Conservation (phyloP, 805 yeast species). For the Metschnikowia noctiluminum region DNA sequence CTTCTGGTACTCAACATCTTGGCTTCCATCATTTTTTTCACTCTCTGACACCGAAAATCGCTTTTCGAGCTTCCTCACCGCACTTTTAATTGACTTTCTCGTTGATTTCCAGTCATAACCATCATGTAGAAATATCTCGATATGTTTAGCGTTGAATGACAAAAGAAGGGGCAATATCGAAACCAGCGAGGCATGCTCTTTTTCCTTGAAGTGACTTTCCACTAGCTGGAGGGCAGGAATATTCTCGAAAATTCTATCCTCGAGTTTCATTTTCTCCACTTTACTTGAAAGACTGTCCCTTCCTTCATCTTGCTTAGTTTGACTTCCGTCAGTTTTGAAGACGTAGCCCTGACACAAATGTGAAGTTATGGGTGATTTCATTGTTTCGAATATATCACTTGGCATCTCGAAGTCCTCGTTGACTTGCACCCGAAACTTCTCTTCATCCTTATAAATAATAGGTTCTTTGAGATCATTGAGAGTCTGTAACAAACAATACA, state of each 20-base stretch:
- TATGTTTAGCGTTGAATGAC: slow-evolving; percentile 36
- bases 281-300: not conserved
- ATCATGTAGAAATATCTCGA: slow-evolving; percentile 59
- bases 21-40: not conserved
- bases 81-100: slow-evolving; percentile 48
- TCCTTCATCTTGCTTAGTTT: not conserved
- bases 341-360: too few species aligned
- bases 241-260: not conserved
- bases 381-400: slow-evolving; percentile 35
- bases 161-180: slow-evolving; percentile 24
- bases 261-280: not conserved
- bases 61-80: slow-evolving; percentile 3
- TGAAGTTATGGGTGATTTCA: not conserved
- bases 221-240: slow-evolving; percentile 1
- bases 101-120: slow-evolving; percentile 93
- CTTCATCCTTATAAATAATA: slow-evolving; percentile 53
- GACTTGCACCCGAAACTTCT: slow-evolving; percentile 49
- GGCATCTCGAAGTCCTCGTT: slow-evolving; percentile 25
- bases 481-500: slow-evolving; percentile 65
- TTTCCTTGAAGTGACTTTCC: slow-evolving; percentile 15
- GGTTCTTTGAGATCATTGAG: slow-evolving; percentile 72
- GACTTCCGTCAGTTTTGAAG: slow-evolving; percentile 8
- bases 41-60: not conserved
- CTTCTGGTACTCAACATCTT: not conserved
- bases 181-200: not conserved